Conservation (phyloP, 2,329 filamentous ascomycete genomes). For the Paracamarosporium sp. region DNA sequence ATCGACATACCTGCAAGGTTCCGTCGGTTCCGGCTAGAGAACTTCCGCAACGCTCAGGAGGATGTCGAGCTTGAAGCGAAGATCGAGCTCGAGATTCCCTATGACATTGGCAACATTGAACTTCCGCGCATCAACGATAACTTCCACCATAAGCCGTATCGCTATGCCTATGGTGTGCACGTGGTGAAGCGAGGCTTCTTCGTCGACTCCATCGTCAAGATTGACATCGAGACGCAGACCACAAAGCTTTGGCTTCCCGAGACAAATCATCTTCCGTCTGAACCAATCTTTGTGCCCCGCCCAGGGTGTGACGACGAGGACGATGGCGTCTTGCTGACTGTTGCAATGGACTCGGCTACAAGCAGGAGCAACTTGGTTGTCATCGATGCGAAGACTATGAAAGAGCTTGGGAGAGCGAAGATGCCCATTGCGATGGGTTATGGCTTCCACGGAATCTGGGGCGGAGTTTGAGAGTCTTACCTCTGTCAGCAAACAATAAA, state of each 20-base stretch:
- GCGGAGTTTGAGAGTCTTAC: neutral
- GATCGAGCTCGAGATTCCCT: conserved; percentile 3
- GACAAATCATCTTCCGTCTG: conserved; percentile 6
- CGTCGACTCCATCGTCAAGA: conserved; percentile 14
- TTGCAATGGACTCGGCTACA: conserved; percentile 7
- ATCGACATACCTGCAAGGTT: conserved; percentile 3
- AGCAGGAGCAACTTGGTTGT: conserved; percentile 8
- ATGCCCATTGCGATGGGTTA: conserved; percentile 15
- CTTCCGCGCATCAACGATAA: conserved; percentile 13
- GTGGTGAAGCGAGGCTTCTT: conserved; percentile 11
- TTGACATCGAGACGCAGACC: conserved; percentile 10
- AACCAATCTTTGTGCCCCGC: conserved; percentile 12
- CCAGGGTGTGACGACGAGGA: conserved; percentile 8
- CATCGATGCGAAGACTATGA: conserved; percentile 12
- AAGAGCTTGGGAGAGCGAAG: conserved; percentile 10
- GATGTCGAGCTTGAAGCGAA: neutral
- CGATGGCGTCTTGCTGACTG: conserved; percentile 9
- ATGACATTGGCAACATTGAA: conserved; percentile 8
- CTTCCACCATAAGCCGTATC: conserved; percentile 8
- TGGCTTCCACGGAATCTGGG: conserved; percentile 14
- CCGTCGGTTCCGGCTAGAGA: conserved; percentile 6
- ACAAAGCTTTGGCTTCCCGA: conserved; percentile 1
- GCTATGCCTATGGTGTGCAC: conserved; percentile 14
- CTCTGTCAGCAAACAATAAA: neutral
- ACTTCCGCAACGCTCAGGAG: neutral